Conservation (phyloP, 2,329 filamentous ascomycete genomes). For the Intubia oerlemansii region DNA sequence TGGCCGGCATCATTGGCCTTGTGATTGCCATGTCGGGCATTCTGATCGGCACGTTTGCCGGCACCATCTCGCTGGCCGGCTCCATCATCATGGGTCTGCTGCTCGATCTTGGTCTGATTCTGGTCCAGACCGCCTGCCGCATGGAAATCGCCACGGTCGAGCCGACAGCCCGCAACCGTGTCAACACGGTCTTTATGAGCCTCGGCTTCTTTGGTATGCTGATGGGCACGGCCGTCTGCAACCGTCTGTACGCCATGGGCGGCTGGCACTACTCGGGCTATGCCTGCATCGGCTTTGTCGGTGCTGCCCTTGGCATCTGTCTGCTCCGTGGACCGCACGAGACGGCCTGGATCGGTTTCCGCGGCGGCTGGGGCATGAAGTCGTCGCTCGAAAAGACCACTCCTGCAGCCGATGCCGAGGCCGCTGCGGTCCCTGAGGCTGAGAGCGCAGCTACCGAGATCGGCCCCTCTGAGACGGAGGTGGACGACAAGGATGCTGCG, state of each 20-base stretch:
- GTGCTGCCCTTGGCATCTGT: conserved; percentile 2
- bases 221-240: conserved; percentile 9
- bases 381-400: not conserved
- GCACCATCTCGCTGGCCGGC: conserved; percentile 6
- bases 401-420: not conserved
- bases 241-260: conserved; percentile 7
- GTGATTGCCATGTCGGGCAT: conserved; percentile 3
- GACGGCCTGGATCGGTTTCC: conserved; percentile 19
- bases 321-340: conserved; percentile 17
- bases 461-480: no score
- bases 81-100: conserved; percentile 6
- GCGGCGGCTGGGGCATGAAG: conserved; percentile 15
- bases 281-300: conserved; percentile 5
- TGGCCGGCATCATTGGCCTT: conserved; percentile 4
- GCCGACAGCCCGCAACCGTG: conserved; percentile 7
- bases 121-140: conserved; percentile 5
- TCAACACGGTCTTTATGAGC: conserved; percentile 7
- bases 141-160: conserved; percentile 5
- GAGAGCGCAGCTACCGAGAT: no score
- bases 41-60: conserved; percentile 6
- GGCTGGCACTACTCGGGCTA: conserved; percentile 5
- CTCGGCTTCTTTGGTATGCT: conserved; percentile 6
- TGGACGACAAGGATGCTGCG: no score
- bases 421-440: no score
- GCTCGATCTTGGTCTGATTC: conserved; percentile 5